These are phyloP conservation scores for Caloboletus inedulis DNA, from an alignment of 1,284 basidiomycete species.

Conservation along the genomic window DNA sequence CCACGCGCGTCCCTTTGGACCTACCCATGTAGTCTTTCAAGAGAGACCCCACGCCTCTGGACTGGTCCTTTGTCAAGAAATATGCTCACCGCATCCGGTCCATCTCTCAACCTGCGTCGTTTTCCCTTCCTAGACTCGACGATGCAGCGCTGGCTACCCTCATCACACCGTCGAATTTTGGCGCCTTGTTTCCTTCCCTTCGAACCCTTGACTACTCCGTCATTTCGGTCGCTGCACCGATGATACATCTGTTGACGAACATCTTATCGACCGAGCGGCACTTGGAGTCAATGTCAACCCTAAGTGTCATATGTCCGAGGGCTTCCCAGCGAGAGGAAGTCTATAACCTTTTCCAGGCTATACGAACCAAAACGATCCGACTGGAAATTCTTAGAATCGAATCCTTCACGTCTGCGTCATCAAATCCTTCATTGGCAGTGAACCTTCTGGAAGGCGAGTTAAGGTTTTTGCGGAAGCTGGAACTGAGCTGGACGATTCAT, in stretches of 20 bases:
- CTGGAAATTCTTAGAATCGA: constrained; percentile 24
- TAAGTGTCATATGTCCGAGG: constrained; percentile 28
- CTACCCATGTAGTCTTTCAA: constrained; percentile 20
- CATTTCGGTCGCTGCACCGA: constrained; percentile 20
- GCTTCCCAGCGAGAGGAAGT: constrained; percentile 19
- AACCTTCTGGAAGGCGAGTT: constrained; percentile 20
- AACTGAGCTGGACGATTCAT: constrained; percentile 23
- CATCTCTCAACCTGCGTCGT: constrained; percentile 25
- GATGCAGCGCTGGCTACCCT: constrained; percentile 22
- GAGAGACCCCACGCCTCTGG: constrained; percentile 17
- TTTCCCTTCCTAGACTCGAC: constrained; percentile 23
- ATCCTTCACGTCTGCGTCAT: constrained; percentile 22
- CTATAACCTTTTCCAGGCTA: constrained; percentile 23
- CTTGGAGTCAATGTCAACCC: constrained; percentile 20
- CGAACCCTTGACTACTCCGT: constrained; percentile 27
- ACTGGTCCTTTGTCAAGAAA: constrained; percentile 23
- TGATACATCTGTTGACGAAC: constrained; percentile 21
- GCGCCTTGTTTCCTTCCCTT: constrained; percentile 28
- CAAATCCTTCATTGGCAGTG: constrained; percentile 15
- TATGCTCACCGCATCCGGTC: constrained; percentile 28
- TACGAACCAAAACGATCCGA: constrained; percentile 20
- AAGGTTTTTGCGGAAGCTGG: constrained; percentile 22
- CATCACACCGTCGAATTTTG: constrained; percentile 22
- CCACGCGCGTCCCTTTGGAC: not conserved
- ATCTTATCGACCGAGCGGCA: constrained; percentile 22